phyloP scores from a whole-genome alignment of 2,329 filamentous ascomycete species.

The Corinectria fuckeliana region DNA sequence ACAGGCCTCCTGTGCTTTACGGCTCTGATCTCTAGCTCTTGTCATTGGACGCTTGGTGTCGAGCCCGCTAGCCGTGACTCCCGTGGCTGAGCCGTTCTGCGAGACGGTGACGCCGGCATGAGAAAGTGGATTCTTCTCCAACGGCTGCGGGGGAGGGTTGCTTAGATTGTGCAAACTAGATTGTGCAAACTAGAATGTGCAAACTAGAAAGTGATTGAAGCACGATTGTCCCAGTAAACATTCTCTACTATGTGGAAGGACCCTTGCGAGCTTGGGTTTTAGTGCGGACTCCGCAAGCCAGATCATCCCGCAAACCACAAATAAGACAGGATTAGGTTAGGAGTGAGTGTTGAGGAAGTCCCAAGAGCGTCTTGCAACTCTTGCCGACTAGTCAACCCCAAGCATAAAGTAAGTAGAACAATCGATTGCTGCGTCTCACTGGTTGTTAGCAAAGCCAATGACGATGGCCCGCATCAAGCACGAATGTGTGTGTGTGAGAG shows the following conservation, averaged over 20 bases:
- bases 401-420: background rate
- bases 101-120: background rate
- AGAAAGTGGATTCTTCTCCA: background rate
- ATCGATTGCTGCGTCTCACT: background rate
- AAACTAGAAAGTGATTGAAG: background rate
- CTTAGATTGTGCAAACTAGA: background rate
- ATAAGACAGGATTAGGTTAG: too few relatives aligned
- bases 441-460: background rate
- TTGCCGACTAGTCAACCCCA: background rate
- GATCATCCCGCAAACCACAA: too few relatives aligned
- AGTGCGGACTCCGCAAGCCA: too few relatives aligned
- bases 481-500: too few relatives aligned
- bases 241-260: too few relatives aligned
- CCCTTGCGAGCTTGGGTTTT: too few relatives aligned
- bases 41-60: background rate
- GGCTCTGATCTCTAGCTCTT: background rate
- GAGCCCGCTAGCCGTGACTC: background rate
- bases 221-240: too few relatives aligned
- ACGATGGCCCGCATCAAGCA: background rate
- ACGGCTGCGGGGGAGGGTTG: background rate
- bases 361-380: background rate
- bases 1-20: background rate
- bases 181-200: too few relatives aligned
- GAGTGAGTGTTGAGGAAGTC: too few relatives aligned
- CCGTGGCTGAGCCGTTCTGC: background rate